Conservation (phyloP, 2,329 filamentous ascomycete species). For the Talaromyces sp. region DNA sequence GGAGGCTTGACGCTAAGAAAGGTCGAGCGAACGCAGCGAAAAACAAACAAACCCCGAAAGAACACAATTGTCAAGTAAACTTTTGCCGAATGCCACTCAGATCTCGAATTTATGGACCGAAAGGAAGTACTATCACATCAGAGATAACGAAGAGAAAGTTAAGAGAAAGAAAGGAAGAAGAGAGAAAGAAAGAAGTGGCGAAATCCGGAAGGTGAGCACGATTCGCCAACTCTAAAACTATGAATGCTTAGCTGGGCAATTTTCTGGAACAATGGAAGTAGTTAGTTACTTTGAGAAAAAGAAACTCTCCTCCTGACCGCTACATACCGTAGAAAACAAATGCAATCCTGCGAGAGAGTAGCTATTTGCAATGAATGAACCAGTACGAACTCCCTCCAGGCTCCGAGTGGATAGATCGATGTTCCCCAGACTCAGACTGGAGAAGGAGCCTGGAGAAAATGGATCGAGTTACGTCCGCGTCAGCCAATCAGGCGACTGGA, state of each 20-base stretch:
- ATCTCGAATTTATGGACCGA: not conserved
- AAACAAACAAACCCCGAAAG: not conserved
- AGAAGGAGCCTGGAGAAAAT: not conserved
- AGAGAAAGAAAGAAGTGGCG: conserved; percentile 2
- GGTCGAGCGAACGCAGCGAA: not conserved
- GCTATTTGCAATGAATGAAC: too few relatives aligned
- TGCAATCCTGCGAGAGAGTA: too few relatives aligned
- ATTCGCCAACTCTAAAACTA: not conserved
- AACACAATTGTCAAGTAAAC: not conserved
- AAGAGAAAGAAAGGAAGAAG: not conserved
- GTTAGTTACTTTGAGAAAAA: too few relatives aligned
- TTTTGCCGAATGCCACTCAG: not conserved
- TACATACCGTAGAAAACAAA: not conserved
- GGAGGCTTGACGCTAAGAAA: not conserved
- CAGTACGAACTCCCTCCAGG: too few relatives aligned
- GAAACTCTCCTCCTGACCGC: not conserved
- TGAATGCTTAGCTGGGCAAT: not conserved
- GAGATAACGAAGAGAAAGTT: not conserved
- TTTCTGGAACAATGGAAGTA: not conserved
- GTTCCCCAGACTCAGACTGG: too few relatives aligned
- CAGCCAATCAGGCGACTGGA: not conserved
- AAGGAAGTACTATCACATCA: not conserved
- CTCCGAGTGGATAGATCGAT: too few relatives aligned
- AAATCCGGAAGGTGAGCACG: not conserved
- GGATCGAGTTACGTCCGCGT: not conserved